Base-by-base conservation (phyloP, 306 rosid genomes). In the Quercus suber region DNA sequence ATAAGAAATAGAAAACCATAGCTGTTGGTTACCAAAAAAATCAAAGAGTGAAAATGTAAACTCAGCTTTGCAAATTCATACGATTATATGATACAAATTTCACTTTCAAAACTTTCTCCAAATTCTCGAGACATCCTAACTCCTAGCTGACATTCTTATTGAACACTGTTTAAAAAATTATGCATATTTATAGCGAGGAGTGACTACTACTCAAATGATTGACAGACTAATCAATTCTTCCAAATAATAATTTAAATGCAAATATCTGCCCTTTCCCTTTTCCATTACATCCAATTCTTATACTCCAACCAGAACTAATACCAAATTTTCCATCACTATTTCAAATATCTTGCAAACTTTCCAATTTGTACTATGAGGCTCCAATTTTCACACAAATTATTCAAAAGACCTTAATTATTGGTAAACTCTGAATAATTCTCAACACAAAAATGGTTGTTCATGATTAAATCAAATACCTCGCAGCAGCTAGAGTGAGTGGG, bases 401-500 rank as follows among this genome's bases (percentile, higher is more conserved):
- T 5, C 17, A 63, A 63, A 8, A 15, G 28, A 14, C 5, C 28
- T 2, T 61, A 61, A 28, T 61, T 12, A 14, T 27, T 33, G 35
- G 11, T 43, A 43, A 43, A 43, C 20, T 30, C n/a, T 63, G 0
- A 13, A 28, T 15, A 63, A 63, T 63, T 35, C 69, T 63, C 69
- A 23, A 28, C 69, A n/a, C 41, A 63, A 61, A 33, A 4, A 63
- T 27, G 35, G 27, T 61, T 28, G 35, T 13, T 63, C 41, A 28
- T 63, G 25, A 74, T 11, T 37, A 55, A 25, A 69, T 43, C 28
- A 28, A 73, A 63, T 85, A 89, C 97, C 98, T 90, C 31, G 91
- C 94, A 77, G 97, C 90, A 78, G 96, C 91, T 30, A 92, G 85
- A 23, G 96, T 87, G 82, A 92, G 92, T 61, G 98, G 96, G 72